phyloP scores from a whole-genome alignment of 148 eudicot species.

The Spergularia marina region DNA sequence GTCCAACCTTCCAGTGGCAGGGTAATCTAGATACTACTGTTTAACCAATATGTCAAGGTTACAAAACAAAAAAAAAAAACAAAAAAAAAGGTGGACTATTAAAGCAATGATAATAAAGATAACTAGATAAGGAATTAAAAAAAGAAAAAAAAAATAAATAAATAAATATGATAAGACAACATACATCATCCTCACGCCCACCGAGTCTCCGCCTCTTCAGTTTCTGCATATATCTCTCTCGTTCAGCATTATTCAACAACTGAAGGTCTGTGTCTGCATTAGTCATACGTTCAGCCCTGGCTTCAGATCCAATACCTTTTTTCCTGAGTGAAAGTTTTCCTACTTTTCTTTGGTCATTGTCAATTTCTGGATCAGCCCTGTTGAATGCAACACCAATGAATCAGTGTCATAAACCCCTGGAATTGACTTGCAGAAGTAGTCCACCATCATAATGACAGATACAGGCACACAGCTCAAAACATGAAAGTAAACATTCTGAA shows the following conservation, averaged over 20 bases:
- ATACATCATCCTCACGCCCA: conserved; percentile 94
- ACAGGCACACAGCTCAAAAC: neutral
- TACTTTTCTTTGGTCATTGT: conserved; percentile 63
- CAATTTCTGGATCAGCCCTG: conserved; percentile 59
- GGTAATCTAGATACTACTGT: neutral
- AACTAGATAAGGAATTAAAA: conserved; percentile 6
- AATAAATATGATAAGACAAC: conserved; percentile 1
- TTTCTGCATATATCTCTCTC: conserved; percentile 69
- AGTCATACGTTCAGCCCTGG: conserved; percentile 76
- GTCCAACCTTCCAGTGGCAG: neutral
- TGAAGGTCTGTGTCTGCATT: conserved; percentile 77
- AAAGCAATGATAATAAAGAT: too few species aligned
- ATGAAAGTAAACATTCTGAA: neutral
- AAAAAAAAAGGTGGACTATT: too few species aligned
- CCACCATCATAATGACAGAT: neutral
- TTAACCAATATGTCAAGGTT: neutral
- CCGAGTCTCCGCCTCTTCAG: conserved; percentile 83
- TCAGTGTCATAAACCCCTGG: neutral
- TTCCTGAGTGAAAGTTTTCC: conserved; percentile 69
- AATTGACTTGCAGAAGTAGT: neutral
- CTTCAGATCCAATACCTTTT: conserved; percentile 94
- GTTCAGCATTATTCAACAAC: conserved; percentile 61
- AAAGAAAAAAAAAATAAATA: neutral
- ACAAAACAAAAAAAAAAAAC: neutral
- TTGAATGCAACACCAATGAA: conserved; percentile 23